Base-by-base conservation (phyloP, 2,329 filamentous ascomycete species). In the Aphanoascus verrucosus region DNA sequence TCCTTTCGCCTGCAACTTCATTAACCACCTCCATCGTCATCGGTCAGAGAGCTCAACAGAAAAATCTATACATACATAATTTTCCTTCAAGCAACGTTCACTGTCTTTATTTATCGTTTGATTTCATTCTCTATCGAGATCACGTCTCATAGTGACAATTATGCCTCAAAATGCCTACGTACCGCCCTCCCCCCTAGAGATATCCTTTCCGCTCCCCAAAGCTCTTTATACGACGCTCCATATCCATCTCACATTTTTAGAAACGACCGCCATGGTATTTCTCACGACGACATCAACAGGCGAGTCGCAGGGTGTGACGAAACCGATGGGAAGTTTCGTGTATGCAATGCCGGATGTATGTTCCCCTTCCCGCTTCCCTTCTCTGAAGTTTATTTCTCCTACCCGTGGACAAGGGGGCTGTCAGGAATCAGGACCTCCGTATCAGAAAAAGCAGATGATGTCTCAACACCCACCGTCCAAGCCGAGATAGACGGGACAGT, bases 291-390 rank as follows among this genome's bases (percentile, higher is more conserved):
- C 77, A 6, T 71, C 73, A 1, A 63, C 73, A 1, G 78, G 68
- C 2, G 68, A 73, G 41, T 67, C 65, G 17, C 61, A 63, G 0
- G 63, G 63, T 9, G 62, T 63, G 49, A 62, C 66, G 32, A 72
- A 78, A 40, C 73, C 78, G 48, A 77, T 97, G 69, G 91, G 93
- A 2, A 95, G 88, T 48, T 91, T 97, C 65, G 87, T 97, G 44
- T 97, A 95, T 66, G 87, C 90, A 2, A 80, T 98, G 67, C 91
- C 93, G 14, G 86, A 95, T 72, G 93, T 95, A 73, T 62, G 74
- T 65, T 50, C 48, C 14, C 15, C 48, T 44, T 34, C 43, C 7
- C 5, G 1, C 28, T 35, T n/a, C 44, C 41, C 31, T 19, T 35
- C 41, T 20, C 19, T 37, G 5, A 45, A 2, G 9, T 14, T 45